Evolutionary conservation across 768 basidiomycete genomes (phyloP), one percentile per base, ranked within the genome.

Genomic region (Boletus tomentosulus): DNA sequence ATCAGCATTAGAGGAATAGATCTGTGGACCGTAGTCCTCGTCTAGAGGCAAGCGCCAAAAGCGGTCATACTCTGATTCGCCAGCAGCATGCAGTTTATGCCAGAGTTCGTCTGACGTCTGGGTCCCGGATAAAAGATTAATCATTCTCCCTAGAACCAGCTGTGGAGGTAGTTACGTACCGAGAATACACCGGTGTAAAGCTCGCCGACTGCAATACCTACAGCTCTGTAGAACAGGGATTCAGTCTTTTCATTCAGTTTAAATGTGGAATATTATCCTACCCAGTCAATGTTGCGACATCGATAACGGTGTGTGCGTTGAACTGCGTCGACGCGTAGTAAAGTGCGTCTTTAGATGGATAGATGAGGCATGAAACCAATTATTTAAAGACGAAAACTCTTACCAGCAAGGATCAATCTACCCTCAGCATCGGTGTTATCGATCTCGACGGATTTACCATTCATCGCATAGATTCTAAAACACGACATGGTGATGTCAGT

Each of bases 31-130:
- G 59, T 78, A 95, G 53, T 85, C 89, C 42, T 91, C 89, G 61
- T 90, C 86, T 50, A 95, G 80, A 10, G 92, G 92, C 85, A 94
- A 83, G 27, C 92, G 82, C 92, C 92, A 94, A 78, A 95, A 85
- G 50, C 84, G 83, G 70, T 92, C 90, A 63, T 87, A 80, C 62
- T 91, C 88, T 13, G 71, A 69, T 71, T 85, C 81, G 11, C 89
- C 90, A 3, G 92, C 90, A 3, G 66, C 74, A 56, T 82, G 74
- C 11, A 95, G 78, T 50, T 80, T 74, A 35, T 78, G 62, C 89
- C 89, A 94, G 19, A 95, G 83, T 24, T 76, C 70, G 57, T 90
- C 86, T 3, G 88, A 88, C 13, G 81, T 85, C 87, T 89, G 52
- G 25, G 15, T 4, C 7, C 1, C 35, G 15, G 2, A 42, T 13